A percentile compares a stretch with the other conserved stretches of the same genome.
Evolutionary conservation across 176 grass and related monocot genomes (phyloP).

Genomic region (Ensete ventricosum): DNA sequence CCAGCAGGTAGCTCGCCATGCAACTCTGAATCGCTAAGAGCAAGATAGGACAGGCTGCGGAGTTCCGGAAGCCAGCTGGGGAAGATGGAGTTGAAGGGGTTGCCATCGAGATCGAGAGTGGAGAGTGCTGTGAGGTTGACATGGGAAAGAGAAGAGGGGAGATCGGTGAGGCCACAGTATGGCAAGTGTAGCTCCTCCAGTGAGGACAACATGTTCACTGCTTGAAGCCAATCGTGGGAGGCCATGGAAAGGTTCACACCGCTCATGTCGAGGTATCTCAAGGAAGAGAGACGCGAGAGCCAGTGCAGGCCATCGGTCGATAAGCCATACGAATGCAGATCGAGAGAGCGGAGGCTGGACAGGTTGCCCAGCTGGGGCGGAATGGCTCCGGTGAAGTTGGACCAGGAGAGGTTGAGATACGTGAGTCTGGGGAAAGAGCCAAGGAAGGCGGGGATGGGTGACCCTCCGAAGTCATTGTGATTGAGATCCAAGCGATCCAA

Average conservation of each 20-base stretch:
- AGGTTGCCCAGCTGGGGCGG: conserved; percentile 24
- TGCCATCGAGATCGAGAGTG: conserved; percentile 14
- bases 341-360: conserved; percentile 24
- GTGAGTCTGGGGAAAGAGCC: conserved; percentile 28
- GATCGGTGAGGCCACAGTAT: conserved; percentile 14
- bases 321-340: not conserved
- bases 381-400: not conserved
- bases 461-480: conserved; percentile 15
- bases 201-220: conserved; percentile 26
- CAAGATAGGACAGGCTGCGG: conserved; percentile 21
- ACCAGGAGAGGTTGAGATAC: conserved; percentile 23
- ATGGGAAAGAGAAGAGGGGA: conserved; percentile 7
- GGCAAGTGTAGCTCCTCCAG: conserved; percentile 24
- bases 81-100: conserved; percentile 10
- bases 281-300: conserved; percentile 21
- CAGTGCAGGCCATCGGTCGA: not conserved
- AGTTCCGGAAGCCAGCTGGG: conserved; percentile 33
- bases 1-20: conserved; percentile 13
- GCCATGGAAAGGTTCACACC: conserved; percentile 8
- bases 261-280: conserved; percentile 31
- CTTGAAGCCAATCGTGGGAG: conserved; percentile 17
- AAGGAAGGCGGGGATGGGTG: conserved; percentile 28
- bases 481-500: conserved; percentile 33
- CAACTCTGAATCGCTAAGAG: conserved; percentile 18
- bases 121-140: conserved; percentile 18